phyloP scores from a whole-genome alignment of 495 filamentous ascomycete genomes.

The Penicillium paradoxum region DNA sequence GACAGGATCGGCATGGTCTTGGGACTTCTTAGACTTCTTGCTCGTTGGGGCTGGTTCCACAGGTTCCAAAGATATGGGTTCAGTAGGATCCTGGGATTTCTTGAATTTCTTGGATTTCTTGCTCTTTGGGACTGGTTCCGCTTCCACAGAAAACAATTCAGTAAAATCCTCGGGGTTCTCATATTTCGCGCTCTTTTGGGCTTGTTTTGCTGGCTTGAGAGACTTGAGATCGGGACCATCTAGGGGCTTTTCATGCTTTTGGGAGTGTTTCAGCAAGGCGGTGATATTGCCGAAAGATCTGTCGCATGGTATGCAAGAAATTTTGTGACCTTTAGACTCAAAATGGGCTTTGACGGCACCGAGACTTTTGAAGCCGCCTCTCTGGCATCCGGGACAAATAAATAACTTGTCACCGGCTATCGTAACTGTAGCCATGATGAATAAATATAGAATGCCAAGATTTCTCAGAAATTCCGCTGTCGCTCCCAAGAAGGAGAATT shows the following conservation, averaged over 20 bases:
- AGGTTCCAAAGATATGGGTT: neutral
- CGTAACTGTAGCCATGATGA: neutral
- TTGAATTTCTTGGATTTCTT: neutral
- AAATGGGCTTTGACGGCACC: constrained; percentile 7
- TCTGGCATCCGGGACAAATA: constrained; percentile 6
- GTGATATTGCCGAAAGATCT: neutral
- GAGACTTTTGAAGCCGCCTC: constrained; percentile 2
- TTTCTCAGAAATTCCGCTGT: neutral
- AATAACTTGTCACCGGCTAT: neutral
- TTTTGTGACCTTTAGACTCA: constrained; percentile 1
- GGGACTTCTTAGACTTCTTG: neutral
- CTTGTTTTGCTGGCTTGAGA: neutral
- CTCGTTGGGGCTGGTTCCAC: neutral
- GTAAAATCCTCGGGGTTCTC: neutral
- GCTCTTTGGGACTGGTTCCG: neutral
- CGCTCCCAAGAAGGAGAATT: neutral
- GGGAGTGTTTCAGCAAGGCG: neutral
- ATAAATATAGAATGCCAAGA: neutral
- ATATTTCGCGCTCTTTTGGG: neutral
- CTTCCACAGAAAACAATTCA: neutral
- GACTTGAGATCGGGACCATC: neutral
- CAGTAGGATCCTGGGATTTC: neutral
- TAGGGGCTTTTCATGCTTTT: neutral
- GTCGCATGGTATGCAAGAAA: constrained; percentile 1
- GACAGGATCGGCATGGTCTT: neutral